Evolutionary conservation across 306 rosid species (phyloP).

Genomic region (Calophaca sinica): DNA sequence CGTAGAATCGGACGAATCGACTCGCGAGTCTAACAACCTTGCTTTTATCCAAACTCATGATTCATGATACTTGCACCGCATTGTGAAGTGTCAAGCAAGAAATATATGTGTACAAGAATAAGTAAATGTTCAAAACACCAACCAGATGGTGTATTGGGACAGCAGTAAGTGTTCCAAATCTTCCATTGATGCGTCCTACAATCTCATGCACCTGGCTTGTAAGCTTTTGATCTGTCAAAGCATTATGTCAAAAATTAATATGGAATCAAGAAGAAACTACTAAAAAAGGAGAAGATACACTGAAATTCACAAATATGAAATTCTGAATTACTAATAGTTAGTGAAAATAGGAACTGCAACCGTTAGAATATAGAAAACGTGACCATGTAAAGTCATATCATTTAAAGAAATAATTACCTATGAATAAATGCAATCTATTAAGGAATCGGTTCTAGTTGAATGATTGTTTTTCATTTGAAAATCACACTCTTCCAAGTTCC

Average conservation of each 20-base stretch:
- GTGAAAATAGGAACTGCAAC: not conserved
- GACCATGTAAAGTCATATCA: too few relatives aligned
- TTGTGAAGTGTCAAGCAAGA: slow-evolving; percentile 5
- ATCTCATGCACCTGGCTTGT: slow-evolving; percentile 98
- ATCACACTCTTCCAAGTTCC: too few relatives aligned
- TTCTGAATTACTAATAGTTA: not conserved
- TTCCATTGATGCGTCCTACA: slow-evolving; percentile 97
- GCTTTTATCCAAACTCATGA: not conserved
- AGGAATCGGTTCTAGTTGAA: too few relatives aligned
- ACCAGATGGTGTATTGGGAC: slow-evolving; percentile 98
- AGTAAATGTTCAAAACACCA: slow-evolving; percentile 50
- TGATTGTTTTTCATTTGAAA: too few relatives aligned
- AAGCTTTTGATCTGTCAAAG: slow-evolving; percentile 87
- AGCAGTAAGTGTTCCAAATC: slow-evolving; percentile 94
- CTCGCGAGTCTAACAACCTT: too few relatives aligned
- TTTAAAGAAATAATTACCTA: too few relatives aligned
- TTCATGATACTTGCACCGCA: not conserved
- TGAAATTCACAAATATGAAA: not conserved
- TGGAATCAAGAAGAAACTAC: slow-evolving; percentile 15
- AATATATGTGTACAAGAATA: slow-evolving; percentile 32
- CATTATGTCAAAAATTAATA: slow-evolving; percentile 12
- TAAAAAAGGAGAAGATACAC: not conserved
- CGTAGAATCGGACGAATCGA: too few relatives aligned
- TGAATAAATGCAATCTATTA: too few relatives aligned
- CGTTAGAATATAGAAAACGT: not conserved